Percentiles rank a stretch among this genome's conserved stretches.
These are phyloP conservation scores for Aspergillus hortae DNA, from an alignment of 2,329 filamentous ascomycete species.

Conservation along the genomic window DNA sequence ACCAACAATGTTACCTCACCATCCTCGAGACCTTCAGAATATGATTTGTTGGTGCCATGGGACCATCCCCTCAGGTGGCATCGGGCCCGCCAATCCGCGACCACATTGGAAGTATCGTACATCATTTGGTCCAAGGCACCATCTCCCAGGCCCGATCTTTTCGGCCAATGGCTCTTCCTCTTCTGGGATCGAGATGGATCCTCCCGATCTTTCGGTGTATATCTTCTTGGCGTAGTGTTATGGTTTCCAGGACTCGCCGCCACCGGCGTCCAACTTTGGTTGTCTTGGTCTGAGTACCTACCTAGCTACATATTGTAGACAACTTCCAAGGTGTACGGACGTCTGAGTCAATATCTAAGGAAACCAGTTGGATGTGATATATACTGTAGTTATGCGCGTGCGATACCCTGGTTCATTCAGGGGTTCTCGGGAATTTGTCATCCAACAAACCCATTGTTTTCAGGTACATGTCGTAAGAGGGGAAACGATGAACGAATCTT, in stretches of 20 bases:
- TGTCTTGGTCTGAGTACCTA: too few species aligned
- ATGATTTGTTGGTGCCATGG: constrained; percentile 16
- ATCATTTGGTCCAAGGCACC: constrained; percentile 28
- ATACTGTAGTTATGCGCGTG: too few species aligned
- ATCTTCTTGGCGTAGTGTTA: constrained; percentile 3
- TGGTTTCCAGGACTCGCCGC: too few species aligned
- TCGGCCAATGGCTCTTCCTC: constrained; percentile 9
- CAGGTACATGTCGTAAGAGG: not conserved
- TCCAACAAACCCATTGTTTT: not conserved
- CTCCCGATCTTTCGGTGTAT: constrained; percentile 23
- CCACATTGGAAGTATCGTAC: constrained; percentile 19
- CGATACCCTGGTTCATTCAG: not conserved
- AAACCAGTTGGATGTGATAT: too few species aligned
- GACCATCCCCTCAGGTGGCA: constrained; percentile 6
- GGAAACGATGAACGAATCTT: too few species aligned
- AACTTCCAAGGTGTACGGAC: too few species aligned
- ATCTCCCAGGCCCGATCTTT: constrained; percentile 24
- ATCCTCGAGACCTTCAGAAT: not conserved
- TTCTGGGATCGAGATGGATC: constrained; percentile 15
- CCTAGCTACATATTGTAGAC: too few species aligned
- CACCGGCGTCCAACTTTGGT: too few species aligned
- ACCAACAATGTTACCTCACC: too few species aligned
- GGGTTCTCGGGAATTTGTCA: not conserved
- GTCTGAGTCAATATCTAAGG: too few species aligned
- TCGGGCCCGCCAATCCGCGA: constrained; percentile 21